These are phyloP conservation scores for Lupinus albus DNA, from an alignment of 306 rosid species.

Conservation along the genomic window DNA sequence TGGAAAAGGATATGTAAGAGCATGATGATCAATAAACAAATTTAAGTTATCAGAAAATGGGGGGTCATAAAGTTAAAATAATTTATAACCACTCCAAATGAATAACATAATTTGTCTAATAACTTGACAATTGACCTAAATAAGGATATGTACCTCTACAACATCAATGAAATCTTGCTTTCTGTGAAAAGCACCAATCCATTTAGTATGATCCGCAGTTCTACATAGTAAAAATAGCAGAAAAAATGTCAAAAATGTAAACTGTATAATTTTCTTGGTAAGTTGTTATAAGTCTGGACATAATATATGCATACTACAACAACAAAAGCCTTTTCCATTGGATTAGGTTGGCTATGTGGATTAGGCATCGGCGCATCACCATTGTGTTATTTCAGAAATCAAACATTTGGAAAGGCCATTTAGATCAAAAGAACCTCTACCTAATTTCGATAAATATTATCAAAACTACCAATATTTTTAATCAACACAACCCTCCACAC, in stretches of 20 bases:
- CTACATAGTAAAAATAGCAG: constrained; percentile 31
- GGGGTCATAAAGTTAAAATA: neutral
- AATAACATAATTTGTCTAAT: constrained; percentile 1
- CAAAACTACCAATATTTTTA: neutral
- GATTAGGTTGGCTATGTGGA: neutral
- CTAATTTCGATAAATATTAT: constrained; percentile 1
- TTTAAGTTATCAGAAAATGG: neutral
- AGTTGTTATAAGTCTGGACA: neutral
- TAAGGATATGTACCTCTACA: constrained; percentile 50
- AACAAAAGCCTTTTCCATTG: neutral
- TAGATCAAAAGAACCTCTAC: neutral
- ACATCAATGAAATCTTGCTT: constrained; percentile 62
- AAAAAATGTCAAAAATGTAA: constrained; percentile 27
- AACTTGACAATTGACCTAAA: constrained; percentile 13
- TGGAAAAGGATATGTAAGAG: no score
- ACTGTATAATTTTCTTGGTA: neutral
- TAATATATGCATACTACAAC: neutral
- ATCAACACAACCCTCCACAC: neutral
- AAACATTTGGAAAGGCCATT: neutral
- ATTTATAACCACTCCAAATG: constrained; percentile 7
- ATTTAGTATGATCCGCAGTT: constrained; percentile 63
- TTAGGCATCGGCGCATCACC: neutral
- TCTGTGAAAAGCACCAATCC: constrained; percentile 58
- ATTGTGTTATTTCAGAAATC: neutral
- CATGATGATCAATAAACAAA: neutral